Base-by-base conservation (phyloP, 306 rosid genomes). In the Leucaena leucocephala region DNA sequence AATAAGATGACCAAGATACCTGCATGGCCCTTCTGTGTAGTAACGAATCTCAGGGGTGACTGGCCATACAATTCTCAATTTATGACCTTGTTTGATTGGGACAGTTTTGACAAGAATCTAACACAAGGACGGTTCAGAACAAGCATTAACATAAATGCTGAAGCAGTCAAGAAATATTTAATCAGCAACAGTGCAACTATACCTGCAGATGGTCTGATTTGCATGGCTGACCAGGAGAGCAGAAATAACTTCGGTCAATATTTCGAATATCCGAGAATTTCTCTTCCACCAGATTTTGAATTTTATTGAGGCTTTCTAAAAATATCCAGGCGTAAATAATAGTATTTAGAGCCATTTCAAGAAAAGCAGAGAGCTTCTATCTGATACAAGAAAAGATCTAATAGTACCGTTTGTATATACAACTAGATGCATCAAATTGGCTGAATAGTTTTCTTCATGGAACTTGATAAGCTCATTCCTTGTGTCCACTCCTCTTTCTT, bases 1-100 rank as follows among this genome's bases (percentile, higher is more conserved):
- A 70, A 94, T 88, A 82, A 94, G 98, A 89, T 94, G 97, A 78
- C 95, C 88, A 76, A 94, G 97, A 88, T 92, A 94, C 85, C 86
- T 88, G 91, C 97, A 86, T 54, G 98, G 97, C 78, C 93, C 97
- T 89, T 94, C 97, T 65, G 69, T 87, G 91, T 92, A 92, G 80
- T 87, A 84, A 55, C 1, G 94, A 88, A n/a, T n/a, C n/a, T n/a
- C n/a, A n/a, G n/a, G n/a, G n/a, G n/a, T n/a, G n/a, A n/a, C n/a
- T n/a, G n/a, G 98, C 98, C 98, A 94, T 15, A 69, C 84, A 80
- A 92, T 76, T 87, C 76, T 86, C 84, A 94, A 83, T 64, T 88
- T 92, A 77, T 94, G 97, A 68, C 97, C 97, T 84, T 94, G 84
- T 79, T 87, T 92, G 80, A 94, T 92, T 40, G 97, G 97, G 81